These are phyloP conservation scores for Hanseniaspora occidentalis DNA, from an alignment of 805 yeast genomes.

Conservation along the genomic window DNA sequence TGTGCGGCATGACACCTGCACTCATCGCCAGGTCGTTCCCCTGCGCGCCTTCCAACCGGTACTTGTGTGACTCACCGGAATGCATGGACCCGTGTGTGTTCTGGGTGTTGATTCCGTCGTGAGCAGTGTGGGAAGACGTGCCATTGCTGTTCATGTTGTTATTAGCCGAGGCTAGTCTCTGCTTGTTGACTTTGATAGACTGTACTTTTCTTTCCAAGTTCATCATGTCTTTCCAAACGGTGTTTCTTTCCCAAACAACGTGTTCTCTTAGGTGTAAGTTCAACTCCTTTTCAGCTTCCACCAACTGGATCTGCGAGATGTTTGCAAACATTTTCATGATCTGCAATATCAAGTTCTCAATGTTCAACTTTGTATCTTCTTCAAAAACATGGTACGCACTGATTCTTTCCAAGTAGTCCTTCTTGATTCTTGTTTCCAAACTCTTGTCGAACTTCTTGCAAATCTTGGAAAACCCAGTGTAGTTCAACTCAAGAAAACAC, in stretches of 20 bases:
- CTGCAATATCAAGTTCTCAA: constrained; percentile 43
- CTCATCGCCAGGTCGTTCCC: background rate
- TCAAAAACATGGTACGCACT: constrained; percentile 40
- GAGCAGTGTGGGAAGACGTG: too few relatives aligned
- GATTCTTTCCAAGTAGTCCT: constrained; percentile 40
- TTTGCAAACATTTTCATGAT: constrained; percentile 42
- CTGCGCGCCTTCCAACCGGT: too few relatives aligned
- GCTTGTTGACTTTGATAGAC: constrained; percentile 41
- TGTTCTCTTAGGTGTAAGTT: constrained; percentile 67
- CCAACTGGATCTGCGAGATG: constrained; percentile 14
- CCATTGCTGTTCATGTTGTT: background rate
- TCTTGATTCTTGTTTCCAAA: constrained; percentile 45
- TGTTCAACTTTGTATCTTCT: constrained; percentile 30
- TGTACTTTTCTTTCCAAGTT: constrained; percentile 80
- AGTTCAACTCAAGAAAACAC: constrained; percentile 72
- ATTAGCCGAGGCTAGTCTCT: background rate
- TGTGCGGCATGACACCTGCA: constrained; percentile 5
- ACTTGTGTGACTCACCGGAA: too few relatives aligned
- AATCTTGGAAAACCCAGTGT: constrained; percentile 81
- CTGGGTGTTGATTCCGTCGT: too few relatives aligned
- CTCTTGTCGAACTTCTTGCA: constrained; percentile 88
- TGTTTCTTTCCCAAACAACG: constrained; percentile 93
- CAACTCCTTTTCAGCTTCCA: constrained; percentile 36
- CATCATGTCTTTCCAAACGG: constrained; percentile 96
- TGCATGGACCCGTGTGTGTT: too few relatives aligned